phyloP scores from a whole-genome alignment of 2,329 filamentous ascomycete species.

The Didymosphaeria variabile region DNA sequence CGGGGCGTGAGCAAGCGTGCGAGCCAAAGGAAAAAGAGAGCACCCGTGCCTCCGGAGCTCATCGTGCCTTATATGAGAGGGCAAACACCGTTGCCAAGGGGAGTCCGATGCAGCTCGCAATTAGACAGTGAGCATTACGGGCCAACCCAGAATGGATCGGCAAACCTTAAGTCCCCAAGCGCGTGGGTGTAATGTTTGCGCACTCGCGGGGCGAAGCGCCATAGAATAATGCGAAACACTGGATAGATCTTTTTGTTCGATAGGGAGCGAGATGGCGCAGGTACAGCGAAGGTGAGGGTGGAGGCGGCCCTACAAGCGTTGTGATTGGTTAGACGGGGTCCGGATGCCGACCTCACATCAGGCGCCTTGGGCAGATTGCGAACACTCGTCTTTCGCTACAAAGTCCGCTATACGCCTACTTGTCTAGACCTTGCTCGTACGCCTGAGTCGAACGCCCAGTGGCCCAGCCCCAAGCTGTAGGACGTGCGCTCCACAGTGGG shows the following conservation, averaged over 20 bases:
- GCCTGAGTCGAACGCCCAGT: background rate
- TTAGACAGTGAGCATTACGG: background rate
- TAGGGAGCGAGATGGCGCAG: background rate
- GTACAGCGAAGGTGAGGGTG: background rate
- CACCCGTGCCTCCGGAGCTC: slow-evolving; percentile 5
- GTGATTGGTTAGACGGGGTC: slow-evolving; percentile 3
- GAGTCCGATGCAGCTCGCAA: slow-evolving; percentile 11
- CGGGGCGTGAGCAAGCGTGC: background rate
- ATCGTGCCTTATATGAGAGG: slow-evolving; percentile 9
- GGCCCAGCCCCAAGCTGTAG: slow-evolving; percentile 2
- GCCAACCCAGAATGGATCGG: slow-evolving; percentile 10
- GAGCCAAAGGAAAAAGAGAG: slow-evolving; percentile 8
- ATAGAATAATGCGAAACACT: slow-evolving; percentile 14
- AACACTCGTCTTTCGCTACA: background rate
- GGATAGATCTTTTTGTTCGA: background rate
- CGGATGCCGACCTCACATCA: slow-evolving; percentile 16
- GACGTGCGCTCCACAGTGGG: background rate
- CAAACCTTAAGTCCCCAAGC: slow-evolving; percentile 11
- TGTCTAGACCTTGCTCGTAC: slow-evolving; percentile 8
- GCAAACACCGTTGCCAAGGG: slow-evolving; percentile 13
- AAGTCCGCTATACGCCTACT: slow-evolving; percentile 14
- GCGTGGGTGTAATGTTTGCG: background rate
- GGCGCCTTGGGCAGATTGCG: slow-evolving; percentile 3
- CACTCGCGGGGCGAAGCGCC: slow-evolving; percentile 8
- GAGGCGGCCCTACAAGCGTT: background rate